Conservation (phyloP, 164 flowering plant species). For the Echeveria elegans region DNA sequence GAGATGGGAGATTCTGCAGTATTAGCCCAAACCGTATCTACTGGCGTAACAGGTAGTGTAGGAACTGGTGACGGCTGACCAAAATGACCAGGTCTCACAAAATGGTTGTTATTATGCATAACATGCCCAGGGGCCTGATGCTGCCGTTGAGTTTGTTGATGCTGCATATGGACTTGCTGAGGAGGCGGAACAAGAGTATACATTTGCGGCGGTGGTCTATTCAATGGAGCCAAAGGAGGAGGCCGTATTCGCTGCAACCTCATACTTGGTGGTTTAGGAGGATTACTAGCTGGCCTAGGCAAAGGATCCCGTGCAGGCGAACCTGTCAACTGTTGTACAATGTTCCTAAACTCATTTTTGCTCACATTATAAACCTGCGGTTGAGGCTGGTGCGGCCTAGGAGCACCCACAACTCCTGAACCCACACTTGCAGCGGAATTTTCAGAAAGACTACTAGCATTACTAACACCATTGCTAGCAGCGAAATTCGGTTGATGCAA, state of each 20-base stretch:
- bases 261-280: conserved; percentile 59
- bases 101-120: conserved; percentile 30
- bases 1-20: conserved; percentile 89
- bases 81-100: too few relatives aligned
- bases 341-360: too few relatives aligned
- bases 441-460: conserved; percentile 14
- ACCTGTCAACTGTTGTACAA: too few relatives aligned
- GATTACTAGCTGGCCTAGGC: conserved; percentile 53
- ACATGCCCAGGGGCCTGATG: conserved; percentile 17
- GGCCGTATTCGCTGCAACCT: too few relatives aligned
- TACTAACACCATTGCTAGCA: too few relatives aligned
- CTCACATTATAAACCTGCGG: too few relatives aligned
- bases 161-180: background rate
- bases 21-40: conserved; percentile 32
- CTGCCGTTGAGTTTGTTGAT: background rate
- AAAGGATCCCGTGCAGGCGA: conserved; percentile 53
- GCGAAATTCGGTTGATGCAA: conserved; percentile 69
- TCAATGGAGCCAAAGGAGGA: too few relatives aligned
- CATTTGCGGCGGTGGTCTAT: conserved; percentile 34
- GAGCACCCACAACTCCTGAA: too few relatives aligned
- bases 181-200: conserved; percentile 16
- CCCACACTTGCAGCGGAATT: too few relatives aligned
- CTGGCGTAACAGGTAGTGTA: conserved; percentile 27
- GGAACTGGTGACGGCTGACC: conserved; percentile 26
- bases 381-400: too few relatives aligned